These are phyloP conservation scores for Chlorencoelia australis DNA, from an alignment of 2,329 filamentous ascomycete species.

Conservation along the genomic window DNA sequence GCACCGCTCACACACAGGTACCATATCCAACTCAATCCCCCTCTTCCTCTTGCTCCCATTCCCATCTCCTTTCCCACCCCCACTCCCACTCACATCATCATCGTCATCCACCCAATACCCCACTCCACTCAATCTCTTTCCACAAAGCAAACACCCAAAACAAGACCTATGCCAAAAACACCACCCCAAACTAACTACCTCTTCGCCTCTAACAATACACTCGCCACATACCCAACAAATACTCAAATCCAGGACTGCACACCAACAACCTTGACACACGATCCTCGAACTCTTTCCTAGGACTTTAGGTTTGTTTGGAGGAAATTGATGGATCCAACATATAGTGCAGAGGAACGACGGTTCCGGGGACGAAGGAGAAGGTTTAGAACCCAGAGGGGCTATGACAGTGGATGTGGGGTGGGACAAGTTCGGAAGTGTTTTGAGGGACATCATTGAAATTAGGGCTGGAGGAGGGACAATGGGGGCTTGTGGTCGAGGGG, in stretches of 20 bases:
- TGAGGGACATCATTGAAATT: too few relatives aligned
- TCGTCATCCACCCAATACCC: constrained; percentile 2
- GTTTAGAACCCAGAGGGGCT: too few relatives aligned
- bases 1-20: constrained; percentile 42
- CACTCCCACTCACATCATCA: constrained; percentile 3
- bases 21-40: constrained; percentile 34
- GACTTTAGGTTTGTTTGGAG: constrained; percentile 28
- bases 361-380: too few relatives aligned
- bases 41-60: constrained; percentile 5
- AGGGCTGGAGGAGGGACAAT: too few relatives aligned
- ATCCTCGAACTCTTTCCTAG: constrained; percentile 39
- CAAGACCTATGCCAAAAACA: constrained; percentile 49
- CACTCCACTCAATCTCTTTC: constrained; percentile 28
- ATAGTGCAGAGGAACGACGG: constrained; percentile 44
- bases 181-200: constrained; percentile 49
- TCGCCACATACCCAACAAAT: constrained; percentile 50
- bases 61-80: not conserved
- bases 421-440: too few relatives aligned
- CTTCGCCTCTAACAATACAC: constrained; percentile 41
- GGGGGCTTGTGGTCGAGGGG: too few relatives aligned
- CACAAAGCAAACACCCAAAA: constrained; percentile 46
- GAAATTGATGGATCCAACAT: constrained; percentile 36
- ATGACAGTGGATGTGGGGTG: too few relatives aligned
- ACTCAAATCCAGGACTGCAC: constrained; percentile 40
- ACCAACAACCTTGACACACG: constrained; percentile 38